A percentile compares a stretch with the other conserved stretches of the same genome.
phyloP scores from a whole-genome alignment of 2,329 filamentous ascomycete species.

The Aureobasidium mangrovei region DNA sequence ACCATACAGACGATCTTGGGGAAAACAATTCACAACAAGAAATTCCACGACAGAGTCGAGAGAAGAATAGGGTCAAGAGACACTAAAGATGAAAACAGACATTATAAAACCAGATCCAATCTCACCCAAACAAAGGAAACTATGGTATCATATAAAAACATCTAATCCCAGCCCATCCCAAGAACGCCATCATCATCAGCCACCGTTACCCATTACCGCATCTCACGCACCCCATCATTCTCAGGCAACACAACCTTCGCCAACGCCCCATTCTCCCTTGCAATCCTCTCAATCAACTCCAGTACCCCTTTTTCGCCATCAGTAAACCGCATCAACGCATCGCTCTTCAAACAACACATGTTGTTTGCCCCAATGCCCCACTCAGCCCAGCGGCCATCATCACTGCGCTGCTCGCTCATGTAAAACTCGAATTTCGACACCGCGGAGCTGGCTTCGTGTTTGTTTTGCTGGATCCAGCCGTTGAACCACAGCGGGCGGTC shows the following conservation, averaged over 20 bases:
- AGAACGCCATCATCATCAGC: too few relatives aligned
- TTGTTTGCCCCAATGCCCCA: constrained; percentile 30
- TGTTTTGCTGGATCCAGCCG: constrained; percentile 36
- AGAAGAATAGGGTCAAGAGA: too few relatives aligned
- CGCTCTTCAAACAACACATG: constrained; percentile 27
- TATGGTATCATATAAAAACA: too few relatives aligned
- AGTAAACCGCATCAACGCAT: constrained; percentile 21
- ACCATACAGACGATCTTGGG: too few relatives aligned
- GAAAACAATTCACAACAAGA: too few relatives aligned
- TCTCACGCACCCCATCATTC: too few relatives aligned
- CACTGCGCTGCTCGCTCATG: constrained; percentile 21
- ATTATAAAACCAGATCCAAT: too few relatives aligned
- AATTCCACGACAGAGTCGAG: too few relatives aligned
- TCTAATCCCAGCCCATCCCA: too few relatives aligned
- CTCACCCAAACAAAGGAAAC: too few relatives aligned
- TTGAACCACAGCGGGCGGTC: constrained; percentile 40
- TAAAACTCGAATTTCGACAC: constrained; percentile 30
- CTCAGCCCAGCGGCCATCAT: constrained; percentile 21
- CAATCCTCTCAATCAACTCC: constrained; percentile 24
- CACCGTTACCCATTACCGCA: too few relatives aligned
- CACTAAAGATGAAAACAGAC: too few relatives aligned
- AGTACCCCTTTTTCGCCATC: constrained; percentile 22
- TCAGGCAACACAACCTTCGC: background rate
- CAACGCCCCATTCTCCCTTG: constrained; percentile 16
- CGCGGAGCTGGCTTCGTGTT: constrained; percentile 30